Evolutionary conservation across 1,139 yeast species (phyloP).

Genomic region (Scheffersomyces insectosa): DNA sequence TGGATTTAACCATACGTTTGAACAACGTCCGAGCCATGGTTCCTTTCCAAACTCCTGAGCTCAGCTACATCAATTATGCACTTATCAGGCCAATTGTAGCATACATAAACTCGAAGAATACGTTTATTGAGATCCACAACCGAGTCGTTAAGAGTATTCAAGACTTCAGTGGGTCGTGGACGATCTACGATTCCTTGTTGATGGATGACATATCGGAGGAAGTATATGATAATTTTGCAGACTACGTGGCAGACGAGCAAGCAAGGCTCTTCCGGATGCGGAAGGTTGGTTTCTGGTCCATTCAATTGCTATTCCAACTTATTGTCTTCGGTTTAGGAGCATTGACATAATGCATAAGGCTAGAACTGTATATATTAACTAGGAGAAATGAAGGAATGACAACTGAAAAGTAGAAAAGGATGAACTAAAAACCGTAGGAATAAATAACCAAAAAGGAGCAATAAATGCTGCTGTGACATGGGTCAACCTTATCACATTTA

Average conservation of each 20-base stretch:
- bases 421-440: too few species aligned
- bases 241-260: conserved; percentile 86
- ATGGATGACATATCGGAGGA: conserved; percentile 92
- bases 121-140: conserved; percentile 86
- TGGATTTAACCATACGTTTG: conserved; percentile 75
- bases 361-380: conserved; percentile 42
- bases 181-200: conserved; percentile 82
- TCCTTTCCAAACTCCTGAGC: conserved; percentile 80
- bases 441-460: too few species aligned
- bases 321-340: conserved; percentile 78
- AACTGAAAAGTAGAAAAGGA: too few species aligned
- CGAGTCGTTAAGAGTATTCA: conserved; percentile 74
- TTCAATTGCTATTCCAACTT: conserved; percentile 80
- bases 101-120: conserved; percentile 84
- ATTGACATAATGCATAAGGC: conserved; percentile 30
- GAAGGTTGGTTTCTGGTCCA: conserved; percentile 91
- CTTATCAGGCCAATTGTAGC: conserved; percentile 93
- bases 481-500: background rate
- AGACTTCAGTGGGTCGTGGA: conserved; percentile 97
- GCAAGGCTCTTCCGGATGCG: conserved; percentile 68
- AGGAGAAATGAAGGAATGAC: conserved; percentile 29
- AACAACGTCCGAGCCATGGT: conserved; percentile 87
- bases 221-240: conserved; percentile 87
- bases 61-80: conserved; percentile 88
- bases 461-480: too few species aligned